Evolutionary conservation across 306 rosid species (phyloP).

Genomic region (Prinsepia uniflora): DNA sequence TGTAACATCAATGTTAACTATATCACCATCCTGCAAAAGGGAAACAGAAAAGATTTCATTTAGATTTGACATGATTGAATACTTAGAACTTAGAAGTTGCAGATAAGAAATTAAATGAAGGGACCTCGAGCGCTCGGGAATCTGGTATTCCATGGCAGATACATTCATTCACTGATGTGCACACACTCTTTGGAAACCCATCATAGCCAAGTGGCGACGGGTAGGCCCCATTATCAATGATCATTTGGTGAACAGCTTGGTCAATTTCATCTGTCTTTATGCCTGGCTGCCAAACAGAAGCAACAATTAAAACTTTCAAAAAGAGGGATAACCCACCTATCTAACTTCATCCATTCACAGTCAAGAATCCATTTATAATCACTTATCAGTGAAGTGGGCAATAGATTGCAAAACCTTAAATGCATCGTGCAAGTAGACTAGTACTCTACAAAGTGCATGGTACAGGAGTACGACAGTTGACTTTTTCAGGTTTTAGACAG

Average conservation of each 20-base stretch:
- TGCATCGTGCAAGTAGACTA: neutral
- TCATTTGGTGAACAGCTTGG: slow-evolving; percentile 91
- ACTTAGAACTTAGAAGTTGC: neutral
- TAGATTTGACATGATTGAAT: neutral
- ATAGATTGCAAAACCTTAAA: neutral
- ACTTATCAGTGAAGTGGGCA: neutral
- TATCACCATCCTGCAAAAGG: slow-evolving; percentile 83
- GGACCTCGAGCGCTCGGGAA: slow-evolving; percentile 78
- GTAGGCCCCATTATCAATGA: slow-evolving; percentile 87
- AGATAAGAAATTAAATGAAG: slow-evolving; percentile 18
- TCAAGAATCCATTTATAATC: slow-evolving; percentile 12
- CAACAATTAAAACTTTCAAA: slow-evolving; percentile 33
- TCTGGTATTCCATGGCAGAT: slow-evolving; percentile 98
- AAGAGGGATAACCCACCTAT: neutral
- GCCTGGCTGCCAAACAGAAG: slow-evolving; percentile 91
- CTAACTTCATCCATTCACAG: slow-evolving; percentile 8
- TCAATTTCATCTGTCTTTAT: slow-evolving; percentile 88
- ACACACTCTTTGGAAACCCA: slow-evolving; percentile 94
- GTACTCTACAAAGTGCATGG: neutral
- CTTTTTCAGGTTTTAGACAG: no score
- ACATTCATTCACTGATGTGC: slow-evolving; percentile 97
- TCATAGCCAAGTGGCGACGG: slow-evolving; percentile 96
- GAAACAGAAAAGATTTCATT: slow-evolving; percentile 16
- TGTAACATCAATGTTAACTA: slow-evolving; percentile 83
- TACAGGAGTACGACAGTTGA: no score